phyloP scores from a whole-genome alignment of 169 alveolate species.

The Blepharisma undulans region DNA sequence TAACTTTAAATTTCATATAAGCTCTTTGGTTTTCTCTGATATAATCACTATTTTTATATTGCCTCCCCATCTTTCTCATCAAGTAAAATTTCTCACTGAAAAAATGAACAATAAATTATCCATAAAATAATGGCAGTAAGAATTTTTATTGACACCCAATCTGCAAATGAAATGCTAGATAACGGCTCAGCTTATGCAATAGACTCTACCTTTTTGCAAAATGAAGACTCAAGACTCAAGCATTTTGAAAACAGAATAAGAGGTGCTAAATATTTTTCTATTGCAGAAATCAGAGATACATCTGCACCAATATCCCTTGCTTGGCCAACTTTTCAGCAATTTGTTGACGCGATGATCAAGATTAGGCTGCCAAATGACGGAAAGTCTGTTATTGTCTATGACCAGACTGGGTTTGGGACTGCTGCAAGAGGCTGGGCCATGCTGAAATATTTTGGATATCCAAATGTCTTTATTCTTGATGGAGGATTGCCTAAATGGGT shows the following conservation, averaged over 20 bases:
- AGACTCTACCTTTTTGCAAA: background rate
- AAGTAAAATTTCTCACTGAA: background rate
- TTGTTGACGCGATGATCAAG: slow-evolving; percentile 54
- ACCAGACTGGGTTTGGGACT: slow-evolving; percentile 53
- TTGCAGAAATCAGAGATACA: slow-evolving; percentile 42
- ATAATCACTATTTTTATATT: too few relatives aligned
- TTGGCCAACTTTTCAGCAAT: slow-evolving; percentile 66
- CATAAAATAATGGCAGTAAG: background rate
- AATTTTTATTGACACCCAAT: background rate
- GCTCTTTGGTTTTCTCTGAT: too few relatives aligned
- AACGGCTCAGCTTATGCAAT: background rate
- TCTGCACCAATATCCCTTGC: slow-evolving; percentile 56
- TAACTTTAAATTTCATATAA: too few relatives aligned
- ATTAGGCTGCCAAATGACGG: slow-evolving; percentile 56
- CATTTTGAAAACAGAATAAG: slow-evolving; percentile 35
- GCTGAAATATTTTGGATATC: slow-evolving; percentile 62
- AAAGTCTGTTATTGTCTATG: slow-evolving; percentile 56
- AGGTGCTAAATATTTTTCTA: slow-evolving; percentile 43
- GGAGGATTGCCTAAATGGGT: slow-evolving; percentile 58
- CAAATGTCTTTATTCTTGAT: slow-evolving; percentile 59
- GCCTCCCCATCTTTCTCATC: background rate
- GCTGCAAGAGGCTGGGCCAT: slow-evolving; percentile 61
- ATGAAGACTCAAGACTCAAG: background rate
- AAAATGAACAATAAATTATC: background rate
- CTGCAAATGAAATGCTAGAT: background rate